Conservation (phyloP, 139 green algal species). For the Zygnema cylindricum region DNA sequence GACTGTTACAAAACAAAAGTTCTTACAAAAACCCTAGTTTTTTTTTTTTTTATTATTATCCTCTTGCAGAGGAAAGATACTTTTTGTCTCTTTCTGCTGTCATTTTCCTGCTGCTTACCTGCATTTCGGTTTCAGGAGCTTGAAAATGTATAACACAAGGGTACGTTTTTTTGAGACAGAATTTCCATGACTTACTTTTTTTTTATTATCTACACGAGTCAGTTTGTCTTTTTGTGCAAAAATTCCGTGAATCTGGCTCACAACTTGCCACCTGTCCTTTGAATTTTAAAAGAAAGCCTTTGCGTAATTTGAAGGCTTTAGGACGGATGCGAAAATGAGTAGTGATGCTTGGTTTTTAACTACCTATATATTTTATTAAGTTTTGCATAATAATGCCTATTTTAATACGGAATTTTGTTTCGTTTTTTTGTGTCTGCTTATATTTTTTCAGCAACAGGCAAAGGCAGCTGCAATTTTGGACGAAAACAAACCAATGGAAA, state of each 20-base stretch:
- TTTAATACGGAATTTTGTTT: neutral
- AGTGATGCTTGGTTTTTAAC: neutral
- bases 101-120: neutral
- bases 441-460: neutral
- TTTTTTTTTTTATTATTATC: neutral
- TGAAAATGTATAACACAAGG: neutral
- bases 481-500: slow-evolving; percentile 21
- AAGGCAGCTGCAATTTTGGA: neutral
- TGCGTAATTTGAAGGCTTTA: neutral
- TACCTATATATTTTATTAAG: neutral
- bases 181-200: neutral
- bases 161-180: neutral
- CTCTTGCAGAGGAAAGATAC: neutral
- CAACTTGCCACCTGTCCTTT: too few relatives aligned
- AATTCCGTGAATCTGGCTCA: too few relatives aligned
- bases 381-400: neutral
- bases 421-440: neutral
- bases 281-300: too few relatives aligned
- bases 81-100: neutral
- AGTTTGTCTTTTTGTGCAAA: neutral
- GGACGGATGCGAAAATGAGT: neutral
- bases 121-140: too few relatives aligned
- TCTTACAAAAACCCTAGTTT: neutral
- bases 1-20: too few relatives aligned
- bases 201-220: neutral